phyloP scores from a whole-genome alignment of 2,329 filamentous ascomycete species.

The Neonectria sp. region DNA sequence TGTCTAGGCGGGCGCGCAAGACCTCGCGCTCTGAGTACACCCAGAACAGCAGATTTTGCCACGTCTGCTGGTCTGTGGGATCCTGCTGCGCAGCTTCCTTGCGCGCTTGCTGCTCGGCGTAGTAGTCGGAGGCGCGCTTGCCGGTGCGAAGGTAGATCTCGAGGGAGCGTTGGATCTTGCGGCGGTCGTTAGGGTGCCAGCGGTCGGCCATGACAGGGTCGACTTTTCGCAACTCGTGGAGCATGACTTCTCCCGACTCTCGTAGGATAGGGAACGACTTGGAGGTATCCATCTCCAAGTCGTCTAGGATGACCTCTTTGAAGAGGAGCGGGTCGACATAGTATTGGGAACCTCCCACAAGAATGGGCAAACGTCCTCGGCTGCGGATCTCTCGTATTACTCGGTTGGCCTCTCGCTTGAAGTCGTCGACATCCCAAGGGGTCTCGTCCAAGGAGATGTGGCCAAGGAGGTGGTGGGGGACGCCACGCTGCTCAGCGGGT shows the following conservation, averaged over 20 bases:
- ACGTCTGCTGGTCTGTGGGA: constrained; percentile 48
- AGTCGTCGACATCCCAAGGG: constrained; percentile 87
- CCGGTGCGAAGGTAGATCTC: constrained; percentile 92
- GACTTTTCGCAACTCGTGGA: constrained; percentile 81
- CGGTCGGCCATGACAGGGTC: constrained; percentile 91
- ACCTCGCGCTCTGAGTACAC: constrained; percentile 80
- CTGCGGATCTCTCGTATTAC: constrained; percentile 84
- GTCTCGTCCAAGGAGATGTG: constrained; percentile 82
- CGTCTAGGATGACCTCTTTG: constrained; percentile 69
- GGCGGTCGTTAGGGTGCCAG: constrained; percentile 94
- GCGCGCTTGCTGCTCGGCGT: constrained; percentile 78
- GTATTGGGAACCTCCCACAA: constrained; percentile 96
- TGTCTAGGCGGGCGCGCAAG: constrained; percentile 80
- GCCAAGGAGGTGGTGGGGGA: constrained; percentile 91
- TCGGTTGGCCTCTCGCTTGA: constrained; percentile 77
- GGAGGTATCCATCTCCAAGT: constrained; percentile 54
- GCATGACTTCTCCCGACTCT: constrained; percentile 78
- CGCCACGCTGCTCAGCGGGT: constrained; percentile 78
- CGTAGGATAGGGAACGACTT: constrained; percentile 78
- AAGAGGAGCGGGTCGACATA: constrained; percentile 94
- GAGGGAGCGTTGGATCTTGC: constrained; percentile 91
- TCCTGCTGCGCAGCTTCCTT: constrained; percentile 50
- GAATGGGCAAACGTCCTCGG: constrained; percentile 85
- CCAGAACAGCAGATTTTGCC: constrained; percentile 85
- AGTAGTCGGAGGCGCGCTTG: constrained; percentile 86